Evolutionary conservation across 2,329 filamentous ascomycete genomes (phyloP), one percentile per base, ranked within the genome.

Genomic region (Capronia coronata): DNA sequence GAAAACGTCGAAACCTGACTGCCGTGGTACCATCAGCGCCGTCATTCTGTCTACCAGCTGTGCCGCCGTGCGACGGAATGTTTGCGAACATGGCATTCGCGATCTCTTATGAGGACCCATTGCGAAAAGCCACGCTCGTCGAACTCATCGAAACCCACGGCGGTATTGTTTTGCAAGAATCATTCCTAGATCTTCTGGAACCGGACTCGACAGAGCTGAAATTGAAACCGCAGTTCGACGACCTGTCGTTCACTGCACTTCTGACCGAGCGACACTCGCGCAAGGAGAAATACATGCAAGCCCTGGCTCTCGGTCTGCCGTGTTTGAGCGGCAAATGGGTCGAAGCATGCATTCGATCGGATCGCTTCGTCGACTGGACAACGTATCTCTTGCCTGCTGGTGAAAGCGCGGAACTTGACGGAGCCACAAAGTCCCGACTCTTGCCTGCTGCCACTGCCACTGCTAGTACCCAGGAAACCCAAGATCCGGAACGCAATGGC

Each of bases 251-350:
- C 63, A 82, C 86, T 0, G 90, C 88, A 2, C 71, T 97, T 11
- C 86, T 98, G 52, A 84, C 90, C 0, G 87, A 97, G 62, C 79
- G 80, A 3, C 86, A 95, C 65, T 93, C 86, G 5, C 82, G 91
- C 40, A 89, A 88, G 55, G 79, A 83, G 43, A 98, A 97, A 65
- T 96, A 93, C 66, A 86, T 97, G 75, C 90, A 97, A 68, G 93
- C 93, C 0, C 77, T 98, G 1, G 90, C 93, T 0, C 77, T 98
- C 0, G 88, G 87, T 1, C 69, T 98, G 0, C 93, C 93, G 0
- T 95, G 90, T 61, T 74, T 98, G 1, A 84, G 87, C 4, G 78
- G 82, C 4, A 82, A 83, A 47, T 98, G 93, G 91, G 72, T 94
- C 41, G 75, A 79, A 21, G 78, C 85, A 43, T 95, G 87, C 54